Evolutionary conservation across 345 rosid genomes (phyloP), one percentile per base, ranked within the genome.

Genomic region (Erysimum cheiranthoides): DNA sequence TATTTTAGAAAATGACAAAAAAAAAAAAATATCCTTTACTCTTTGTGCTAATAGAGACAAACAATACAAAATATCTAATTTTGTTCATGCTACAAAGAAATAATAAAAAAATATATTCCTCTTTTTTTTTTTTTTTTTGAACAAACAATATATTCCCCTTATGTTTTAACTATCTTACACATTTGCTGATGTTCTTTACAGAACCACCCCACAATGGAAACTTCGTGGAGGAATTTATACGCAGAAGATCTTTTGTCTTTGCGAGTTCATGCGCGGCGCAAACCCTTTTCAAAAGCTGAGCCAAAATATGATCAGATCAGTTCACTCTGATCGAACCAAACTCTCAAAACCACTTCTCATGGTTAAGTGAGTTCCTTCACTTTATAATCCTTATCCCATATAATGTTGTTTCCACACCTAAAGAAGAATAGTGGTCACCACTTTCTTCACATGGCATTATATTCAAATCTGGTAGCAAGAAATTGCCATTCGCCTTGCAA

Each of bases 381-480:
- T 60, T 70, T 3, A 46, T 2, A 1, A 82, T 76, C 72, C 88
- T 80, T 36, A 52, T 68, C 65, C 86, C 85, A 34, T 76, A 78
- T 40, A 80, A 46, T 32, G 74, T 42, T 31, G 73, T 80, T 34
- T 78, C 86, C 5, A 79, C 21, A 18, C 68, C 58, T 40, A 77
- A 68, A n/a, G 58, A 27, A 0, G 70, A 34, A 25, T 10, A 69
- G 0, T 69, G 12, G 4, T 76, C 70, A 53, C 3, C n/a, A 14
- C 6, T 58, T 39, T 87, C 92, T 42, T 85, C 94, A 43, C 80
- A 70, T 16, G 90, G 97, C 81, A 80, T 77, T 85, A 87, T 82
- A 47, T 93, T 93, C 66, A 93, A 87, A 85, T 93, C 98, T 5
- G 97, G 96, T 28, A 91, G 80, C 74, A 86, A 0, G 72, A 84